A percentile compares a stretch with the other conserved stretches of the same genome.
These are phyloP conservation scores for Yamadazyma atlantica DNA, from an alignment of 1,139 yeast genomes.

Conservation along the genomic window DNA sequence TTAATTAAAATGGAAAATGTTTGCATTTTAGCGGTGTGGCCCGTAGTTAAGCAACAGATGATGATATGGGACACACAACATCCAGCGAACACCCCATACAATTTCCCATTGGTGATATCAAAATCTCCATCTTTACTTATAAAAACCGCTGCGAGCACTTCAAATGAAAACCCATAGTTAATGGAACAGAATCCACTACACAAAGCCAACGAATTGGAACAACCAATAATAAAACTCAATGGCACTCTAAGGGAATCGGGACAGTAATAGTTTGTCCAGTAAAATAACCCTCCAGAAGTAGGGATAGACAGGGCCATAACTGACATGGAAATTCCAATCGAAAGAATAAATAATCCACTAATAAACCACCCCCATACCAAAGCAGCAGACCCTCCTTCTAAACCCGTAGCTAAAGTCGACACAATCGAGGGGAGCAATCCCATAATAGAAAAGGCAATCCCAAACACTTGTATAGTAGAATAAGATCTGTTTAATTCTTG, in stretches of 20 bases:
- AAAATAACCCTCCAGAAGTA: conserved; percentile 70
- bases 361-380: conserved; percentile 74
- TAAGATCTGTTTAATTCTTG: conserved; percentile 50
- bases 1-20: conserved; percentile 58
- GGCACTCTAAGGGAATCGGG: conserved; percentile 33
- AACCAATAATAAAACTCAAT: conserved; percentile 46
- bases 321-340: conserved; percentile 63
- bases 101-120: conserved; percentile 28
- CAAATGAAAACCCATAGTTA: conserved; percentile 38
- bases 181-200: conserved; percentile 40
- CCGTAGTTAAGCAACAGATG: conserved; percentile 34
- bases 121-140: conserved; percentile 32
- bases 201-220: conserved; percentile 36
- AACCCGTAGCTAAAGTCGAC: conserved; percentile 31
- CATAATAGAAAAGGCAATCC: conserved; percentile 55
- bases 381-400: conserved; percentile 45
- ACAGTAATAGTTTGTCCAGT: conserved; percentile 47
- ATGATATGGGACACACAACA: conserved; percentile 26
- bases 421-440: conserved; percentile 50
- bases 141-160: conserved; percentile 35
- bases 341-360: conserved; percentile 55
- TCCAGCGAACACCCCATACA: conserved; percentile 40
- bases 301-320: conserved; percentile 70
- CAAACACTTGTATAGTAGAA: conserved; percentile 51
- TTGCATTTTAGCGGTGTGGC: conserved; percentile 57